Percentiles rank a stretch among this genome's conserved stretches.
Evolutionary conservation across 106 monocot genomes (phyloP).

Genomic region (Phalaenopsis equestris): DNA sequence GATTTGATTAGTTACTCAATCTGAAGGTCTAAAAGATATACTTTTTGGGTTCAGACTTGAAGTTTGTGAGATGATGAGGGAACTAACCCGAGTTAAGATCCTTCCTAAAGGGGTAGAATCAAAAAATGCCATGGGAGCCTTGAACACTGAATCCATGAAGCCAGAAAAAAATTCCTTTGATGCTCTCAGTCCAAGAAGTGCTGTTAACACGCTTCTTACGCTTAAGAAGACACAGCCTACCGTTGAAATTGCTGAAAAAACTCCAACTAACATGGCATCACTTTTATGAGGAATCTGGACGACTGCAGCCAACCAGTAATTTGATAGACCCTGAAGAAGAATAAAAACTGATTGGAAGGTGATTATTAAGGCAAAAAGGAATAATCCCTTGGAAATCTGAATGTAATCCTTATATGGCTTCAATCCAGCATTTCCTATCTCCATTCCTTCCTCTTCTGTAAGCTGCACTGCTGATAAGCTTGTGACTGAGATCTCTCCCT

Average conservation of each 20-base stretch:
- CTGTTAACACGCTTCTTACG: slow-evolving; percentile 39
- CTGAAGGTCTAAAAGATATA: no score
- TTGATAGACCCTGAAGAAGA: slow-evolving; percentile 48
- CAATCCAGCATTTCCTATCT: slow-evolving; percentile 57
- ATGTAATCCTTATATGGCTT: slow-evolving; percentile 60
- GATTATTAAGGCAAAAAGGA: slow-evolving; percentile 24
- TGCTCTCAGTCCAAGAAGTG: slow-evolving; percentile 57
- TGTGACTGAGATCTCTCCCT: slow-evolving; percentile 27
- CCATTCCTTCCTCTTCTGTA: slow-evolving; percentile 71
- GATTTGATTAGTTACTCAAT: not conserved
- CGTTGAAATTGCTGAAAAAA: slow-evolving; percentile 44
- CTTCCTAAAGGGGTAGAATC: slow-evolving; percentile 78
- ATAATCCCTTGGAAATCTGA: slow-evolving; percentile 28
- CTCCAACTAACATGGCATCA: slow-evolving; percentile 32
- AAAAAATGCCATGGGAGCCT: slow-evolving; percentile 67
- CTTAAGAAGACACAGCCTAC: slow-evolving; percentile 43
- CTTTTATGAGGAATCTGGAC: slow-evolving; percentile 26
- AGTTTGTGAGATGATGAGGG: no score
- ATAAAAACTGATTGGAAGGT: slow-evolving; percentile 37
- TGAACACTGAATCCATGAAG: slow-evolving; percentile 72
- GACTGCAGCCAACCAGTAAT: slow-evolving; percentile 67
- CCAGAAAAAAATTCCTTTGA: slow-evolving; percentile 51
- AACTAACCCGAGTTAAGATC: slow-evolving; percentile 60
- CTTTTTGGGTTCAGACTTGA: no score
- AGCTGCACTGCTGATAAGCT: slow-evolving; percentile 21